Conservation (phyloP, 2,329 filamentous ascomycete genomes). For the Orbilia oligospora region DNA sequence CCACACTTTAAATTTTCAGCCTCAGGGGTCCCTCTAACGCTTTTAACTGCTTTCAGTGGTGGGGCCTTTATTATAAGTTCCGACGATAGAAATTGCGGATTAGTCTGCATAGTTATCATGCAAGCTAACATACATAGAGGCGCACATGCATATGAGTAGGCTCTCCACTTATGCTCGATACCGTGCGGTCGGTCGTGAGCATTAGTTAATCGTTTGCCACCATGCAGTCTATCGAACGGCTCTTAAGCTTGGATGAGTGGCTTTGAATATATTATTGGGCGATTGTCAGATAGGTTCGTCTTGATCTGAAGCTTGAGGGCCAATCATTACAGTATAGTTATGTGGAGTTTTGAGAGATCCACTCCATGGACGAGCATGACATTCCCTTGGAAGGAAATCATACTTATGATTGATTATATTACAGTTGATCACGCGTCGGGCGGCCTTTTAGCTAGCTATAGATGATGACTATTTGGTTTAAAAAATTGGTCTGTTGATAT, state of each 20-base stretch:
- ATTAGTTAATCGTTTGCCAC: slow-evolving; percentile 16
- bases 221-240: not conserved
- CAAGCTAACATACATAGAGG: not conserved
- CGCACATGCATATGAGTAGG: slow-evolving; percentile 13
- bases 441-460: not conserved
- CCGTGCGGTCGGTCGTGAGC: slow-evolving; percentile 10
- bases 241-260: slow-evolving; percentile 13
- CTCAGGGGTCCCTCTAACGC: slow-evolving; percentile 32
- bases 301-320: not conserved
- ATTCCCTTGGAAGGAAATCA: not conserved
- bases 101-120: slow-evolving; percentile 14
- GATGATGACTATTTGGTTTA: not conserved
- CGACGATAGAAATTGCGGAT: slow-evolving; percentile 16
- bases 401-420: not conserved
- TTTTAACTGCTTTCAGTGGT: not conserved
- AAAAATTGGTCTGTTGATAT: not conserved
- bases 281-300: slow-evolving; percentile 1
- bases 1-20: slow-evolving; percentile 46
- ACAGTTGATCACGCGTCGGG: slow-evolving; percentile 5
- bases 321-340: slow-evolving; percentile 4
- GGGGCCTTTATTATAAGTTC: slow-evolving; percentile 17
- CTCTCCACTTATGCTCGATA: slow-evolving; percentile 1
- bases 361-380: too few species aligned
- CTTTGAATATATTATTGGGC: slow-evolving; percentile 26
- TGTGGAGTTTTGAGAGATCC: too few species aligned